Base-by-base conservation (phyloP, 306 rosid species). In the Trifolium repens region DNA sequence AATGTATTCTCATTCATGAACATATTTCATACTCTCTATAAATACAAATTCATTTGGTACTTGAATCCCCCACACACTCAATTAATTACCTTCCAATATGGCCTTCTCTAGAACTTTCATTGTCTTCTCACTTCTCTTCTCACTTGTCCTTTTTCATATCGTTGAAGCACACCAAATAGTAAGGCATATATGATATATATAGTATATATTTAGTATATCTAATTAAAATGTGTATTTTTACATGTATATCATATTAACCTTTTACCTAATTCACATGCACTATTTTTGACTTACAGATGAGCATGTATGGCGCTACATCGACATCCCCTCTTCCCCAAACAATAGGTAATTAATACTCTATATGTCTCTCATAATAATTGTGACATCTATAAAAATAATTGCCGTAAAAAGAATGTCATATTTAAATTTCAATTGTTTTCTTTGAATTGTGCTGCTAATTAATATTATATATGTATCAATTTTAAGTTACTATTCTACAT, bases 161-260 rank as follows among this genome's bases (percentile, higher is more conserved):
- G 62, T 73, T 13, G 64, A 73, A 66, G 70, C 82, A 53, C 68
- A 72, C 52, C 78, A 72, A 3, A 44, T 46, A 68, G 79, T 79
- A 72, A 72, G 17, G n/a, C 43, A 42, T 42, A 42, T 42, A 8
- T 40, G 10, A 0, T 22, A 22, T 22, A 22, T 22, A 22, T 22
- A 22, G 24, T 22, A 27, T 27, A 27, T 27, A 27, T 27, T 2
- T 27, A 27, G 30, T 27, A 27, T 27, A 27, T 27, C 30, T 27
- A 27, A 27, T 27, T 27, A 27, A 27, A 27, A 4, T 4, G 3
- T 34, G 4, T 32, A 32, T 32, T 32, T 32, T 32, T 1, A 32
- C 5, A 32, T 32, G 35, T 32, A 32, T 5, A 37, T 1, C 42
- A 37, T 37, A 37, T 40, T n/a, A 22, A 22, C 24, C 24, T 40